A percentile compares a stretch with the other conserved stretches of the same genome.
These are phyloP conservation scores for Rhynchospora pubera DNA, from an alignment of 176 grass and related monocot species.

Conservation along the genomic window DNA sequence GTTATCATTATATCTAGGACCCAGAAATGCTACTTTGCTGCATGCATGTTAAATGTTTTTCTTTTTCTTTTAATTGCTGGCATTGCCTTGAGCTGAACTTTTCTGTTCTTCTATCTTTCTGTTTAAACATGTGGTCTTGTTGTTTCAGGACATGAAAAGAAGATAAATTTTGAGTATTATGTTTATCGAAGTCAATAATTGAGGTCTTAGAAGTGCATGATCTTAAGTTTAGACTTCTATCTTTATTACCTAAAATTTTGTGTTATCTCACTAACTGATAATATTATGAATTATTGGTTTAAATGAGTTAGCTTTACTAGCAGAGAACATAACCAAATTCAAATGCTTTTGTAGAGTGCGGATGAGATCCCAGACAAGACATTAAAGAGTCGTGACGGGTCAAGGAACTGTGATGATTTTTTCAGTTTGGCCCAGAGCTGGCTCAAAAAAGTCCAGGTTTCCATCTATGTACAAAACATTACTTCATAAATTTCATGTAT, in stretches of 20 bases:
- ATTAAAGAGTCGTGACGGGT: slow-evolving; percentile 60
- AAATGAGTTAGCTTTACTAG: not conserved
- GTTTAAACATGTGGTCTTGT: not conserved
- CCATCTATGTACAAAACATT: not conserved
- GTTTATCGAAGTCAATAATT: not conserved
- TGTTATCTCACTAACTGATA: not conserved
- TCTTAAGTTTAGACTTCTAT: not conserved
- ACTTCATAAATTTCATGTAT: not conserved
- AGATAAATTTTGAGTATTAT: not conserved
- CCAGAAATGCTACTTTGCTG: not conserved
- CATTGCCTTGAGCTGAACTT: not conserved
- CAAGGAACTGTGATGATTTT: slow-evolving; percentile 64
- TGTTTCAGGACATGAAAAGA: not conserved
- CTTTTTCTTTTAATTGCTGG: not conserved
- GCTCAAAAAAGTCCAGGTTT: slow-evolving; percentile 81
- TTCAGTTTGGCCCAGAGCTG: slow-evolving; percentile 61
- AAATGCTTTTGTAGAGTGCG: slow-evolving; percentile 46
- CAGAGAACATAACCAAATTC: not conserved
- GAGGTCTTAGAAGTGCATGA: not conserved
- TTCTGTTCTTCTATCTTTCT: not conserved
- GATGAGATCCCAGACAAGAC: slow-evolving; percentile 63
- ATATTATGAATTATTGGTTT: not conserved
- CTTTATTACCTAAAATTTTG: not conserved
- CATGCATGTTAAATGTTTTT: not conserved
- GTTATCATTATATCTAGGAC: not conserved